Percentiles rank a stretch among this genome's conserved stretches.
Evolutionary conservation across 2,329 filamentous ascomycete species (phyloP).

Genomic region (Anthostomella pinea): DNA sequence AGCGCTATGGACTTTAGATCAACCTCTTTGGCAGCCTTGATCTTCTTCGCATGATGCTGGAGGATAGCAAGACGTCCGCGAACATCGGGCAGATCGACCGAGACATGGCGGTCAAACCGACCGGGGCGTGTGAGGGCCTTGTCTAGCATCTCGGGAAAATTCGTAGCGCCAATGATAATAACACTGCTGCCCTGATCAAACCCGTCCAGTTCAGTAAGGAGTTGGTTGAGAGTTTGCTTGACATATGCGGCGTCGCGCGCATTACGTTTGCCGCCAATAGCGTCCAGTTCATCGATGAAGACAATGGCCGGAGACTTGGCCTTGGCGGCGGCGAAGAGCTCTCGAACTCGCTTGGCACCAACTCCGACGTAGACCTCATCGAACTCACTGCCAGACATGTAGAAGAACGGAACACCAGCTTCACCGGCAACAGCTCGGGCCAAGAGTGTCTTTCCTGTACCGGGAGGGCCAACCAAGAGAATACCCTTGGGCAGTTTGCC

Average conservation of each 20-base stretch:
- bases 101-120: slow-evolving; percentile 91
- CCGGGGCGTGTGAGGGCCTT: slow-evolving; percentile 92
- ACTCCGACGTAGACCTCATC: slow-evolving; percentile 98
- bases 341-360: slow-evolving; percentile 91
- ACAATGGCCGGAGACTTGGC: slow-evolving; percentile 87
- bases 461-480: slow-evolving; percentile 88
- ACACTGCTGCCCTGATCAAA: slow-evolving; percentile 94
- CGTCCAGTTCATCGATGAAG: slow-evolving; percentile 92
- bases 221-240: slow-evolving; percentile 95
- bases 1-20: slow-evolving; percentile 81
- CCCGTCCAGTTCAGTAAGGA: slow-evolving; percentile 93
- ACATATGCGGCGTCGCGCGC: slow-evolving; percentile 90
- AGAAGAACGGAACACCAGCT: slow-evolving; percentile 97
- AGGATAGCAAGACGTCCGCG: slow-evolving; percentile 90
- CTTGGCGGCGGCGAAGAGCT: slow-evolving; percentile 82
- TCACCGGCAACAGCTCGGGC: slow-evolving; percentile 95
- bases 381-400: slow-evolving; percentile 99
- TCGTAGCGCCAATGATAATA: slow-evolving; percentile 94
- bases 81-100: slow-evolving; percentile 86
- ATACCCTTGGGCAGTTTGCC: slow-evolving; percentile 98
- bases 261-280: slow-evolving; percentile 91
- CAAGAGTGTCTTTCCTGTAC: slow-evolving; percentile 95
- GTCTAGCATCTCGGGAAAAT: slow-evolving; percentile 91
- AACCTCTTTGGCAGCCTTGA: slow-evolving; percentile 76
- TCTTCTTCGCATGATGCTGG: slow-evolving; percentile 89